Base-by-base conservation (phyloP, 2,329 filamentous ascomycete species). In the Hymenotorrendiella dingleyae region DNA sequence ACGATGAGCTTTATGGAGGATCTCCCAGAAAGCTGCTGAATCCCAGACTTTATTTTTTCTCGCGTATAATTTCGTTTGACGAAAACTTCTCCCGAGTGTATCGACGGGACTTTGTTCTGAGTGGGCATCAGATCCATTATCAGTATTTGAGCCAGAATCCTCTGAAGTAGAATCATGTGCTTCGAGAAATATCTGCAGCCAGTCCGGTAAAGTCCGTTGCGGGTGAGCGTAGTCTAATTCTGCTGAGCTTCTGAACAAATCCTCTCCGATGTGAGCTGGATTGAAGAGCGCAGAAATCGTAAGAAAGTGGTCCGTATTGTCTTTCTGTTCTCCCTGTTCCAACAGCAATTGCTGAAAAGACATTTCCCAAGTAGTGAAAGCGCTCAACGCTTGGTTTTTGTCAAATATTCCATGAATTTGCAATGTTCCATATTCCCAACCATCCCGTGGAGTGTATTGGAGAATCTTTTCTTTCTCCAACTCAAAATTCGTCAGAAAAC, bases 311-410 rank as follows among this genome's bases (percentile, higher is more conserved):
- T 20, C n/a, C 11, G 36, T 26, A 2, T 29, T 10, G 21, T 39
- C 23, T 19, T 30, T 23, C 27, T 39, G 28, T 30, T 39, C n/a
- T 30, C 16, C 9, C 28, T 39, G 24, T 10, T 30, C n/a, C 2
- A 11, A n/a, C 24, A 39, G 30, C 9, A 39, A 26, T 11, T 22
- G 36, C 27, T 29, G 26, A 39, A 39, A 39, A 5, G 26, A 39
- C 36, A 39, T 29, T 8, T 39, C 10, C 36, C 26, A 39, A 39
- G 36, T 39, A 19, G 36, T 39, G 26, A 39, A 39, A n/a, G 36
- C 36, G 36, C 36, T 39, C 23, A 39, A 39, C 17, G 36, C 24
- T 20, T 30, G 28, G 6, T 39, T 19, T 39, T 39, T 30, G 9
- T 28, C 36, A 29, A 17, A 10, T 26, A 29, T 12, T 17, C 36